A percentile compares a stretch with the other conserved stretches of the same genome.
phyloP scores from a whole-genome alignment of 768 basidiomycete genomes.

The Russula ochroleuca region DNA sequence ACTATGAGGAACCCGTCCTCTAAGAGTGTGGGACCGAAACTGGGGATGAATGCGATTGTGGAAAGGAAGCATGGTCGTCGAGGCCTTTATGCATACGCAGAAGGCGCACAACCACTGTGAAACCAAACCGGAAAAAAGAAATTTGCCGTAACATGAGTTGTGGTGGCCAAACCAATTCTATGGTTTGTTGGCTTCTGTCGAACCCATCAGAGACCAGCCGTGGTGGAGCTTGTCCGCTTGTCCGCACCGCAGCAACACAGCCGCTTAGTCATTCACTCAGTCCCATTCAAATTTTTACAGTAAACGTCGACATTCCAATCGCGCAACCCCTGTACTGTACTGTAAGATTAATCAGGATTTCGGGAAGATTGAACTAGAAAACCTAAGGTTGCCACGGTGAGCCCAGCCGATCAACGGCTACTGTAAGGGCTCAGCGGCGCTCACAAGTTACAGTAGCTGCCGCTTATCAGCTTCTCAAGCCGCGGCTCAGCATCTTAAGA shows the following conservation, averaged over 20 bases:
- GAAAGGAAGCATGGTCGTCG: neutral
- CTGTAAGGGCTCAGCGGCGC: too few relatives aligned
- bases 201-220: too few relatives aligned
- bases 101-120: neutral
- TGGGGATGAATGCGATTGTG: neutral
- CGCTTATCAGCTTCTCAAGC: neutral
- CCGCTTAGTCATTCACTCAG: too few relatives aligned
- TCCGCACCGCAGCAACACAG: too few relatives aligned
- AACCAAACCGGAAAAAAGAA: neutral
- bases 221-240: too few relatives aligned
- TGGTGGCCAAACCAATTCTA: too few relatives aligned
- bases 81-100: conserved; percentile 7
- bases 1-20: neutral
- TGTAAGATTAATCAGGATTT: too few relatives aligned
- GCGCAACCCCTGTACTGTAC: too few relatives aligned
- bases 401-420: neutral
- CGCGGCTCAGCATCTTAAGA: neutral
- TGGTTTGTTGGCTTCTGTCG: too few relatives aligned
- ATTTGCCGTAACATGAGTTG: neutral
- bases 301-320: too few relatives aligned
- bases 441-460: too few relatives aligned
- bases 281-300: too few relatives aligned
- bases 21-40: neutral
- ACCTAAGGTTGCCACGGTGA: neutral
- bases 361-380: neutral